Evolutionary conservation across 352 stramenopile species (phyloP).

Genomic region (Pythium aquatile): DNA sequence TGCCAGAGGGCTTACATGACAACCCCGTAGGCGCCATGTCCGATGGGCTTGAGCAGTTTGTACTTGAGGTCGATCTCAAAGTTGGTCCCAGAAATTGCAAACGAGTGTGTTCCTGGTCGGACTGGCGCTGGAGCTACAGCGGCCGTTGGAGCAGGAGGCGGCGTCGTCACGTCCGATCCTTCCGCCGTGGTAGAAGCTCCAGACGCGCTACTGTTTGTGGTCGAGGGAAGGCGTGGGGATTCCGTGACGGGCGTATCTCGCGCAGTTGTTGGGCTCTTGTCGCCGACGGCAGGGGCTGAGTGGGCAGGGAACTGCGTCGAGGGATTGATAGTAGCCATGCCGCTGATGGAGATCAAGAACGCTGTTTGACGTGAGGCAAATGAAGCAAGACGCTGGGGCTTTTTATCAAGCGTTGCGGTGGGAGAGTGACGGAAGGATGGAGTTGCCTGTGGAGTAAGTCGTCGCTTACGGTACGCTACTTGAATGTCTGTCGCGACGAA

Average conservation of each 20-base stretch:
- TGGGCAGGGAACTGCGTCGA: slow-evolving; percentile 20
- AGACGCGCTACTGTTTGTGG: not conserved
- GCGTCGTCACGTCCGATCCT: slow-evolving; percentile 1
- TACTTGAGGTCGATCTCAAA: slow-evolving; percentile 94
- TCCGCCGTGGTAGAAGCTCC: not conserved
- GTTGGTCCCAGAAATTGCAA: slow-evolving; percentile 83
- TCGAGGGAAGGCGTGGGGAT: slow-evolving; percentile 21
- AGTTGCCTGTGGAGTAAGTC: not conserved
- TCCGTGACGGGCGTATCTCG: slow-evolving; percentile 16
- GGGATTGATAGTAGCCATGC: slow-evolving; percentile 29
- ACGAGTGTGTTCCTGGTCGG: slow-evolving; percentile 68
- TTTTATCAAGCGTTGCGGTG: not conserved
- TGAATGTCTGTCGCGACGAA: not conserved
- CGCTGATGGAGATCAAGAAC: not conserved
- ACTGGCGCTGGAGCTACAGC: slow-evolving; percentile 13
- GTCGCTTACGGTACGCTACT: slow-evolving; percentile 17
- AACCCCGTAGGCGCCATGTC: slow-evolving; percentile 93
- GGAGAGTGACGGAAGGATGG: not conserved
- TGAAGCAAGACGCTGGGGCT: not conserved
- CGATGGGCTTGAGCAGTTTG: slow-evolving; percentile 94
- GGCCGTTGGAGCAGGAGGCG: slow-evolving; percentile 2
- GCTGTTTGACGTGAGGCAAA: not conserved
- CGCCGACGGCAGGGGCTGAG: not conserved
- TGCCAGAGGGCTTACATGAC: slow-evolving; percentile 76
- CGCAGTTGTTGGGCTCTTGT: slow-evolving; percentile 1